Conservation (phyloP, 345 rosid species). For the Aquilaria malaccensis region DNA sequence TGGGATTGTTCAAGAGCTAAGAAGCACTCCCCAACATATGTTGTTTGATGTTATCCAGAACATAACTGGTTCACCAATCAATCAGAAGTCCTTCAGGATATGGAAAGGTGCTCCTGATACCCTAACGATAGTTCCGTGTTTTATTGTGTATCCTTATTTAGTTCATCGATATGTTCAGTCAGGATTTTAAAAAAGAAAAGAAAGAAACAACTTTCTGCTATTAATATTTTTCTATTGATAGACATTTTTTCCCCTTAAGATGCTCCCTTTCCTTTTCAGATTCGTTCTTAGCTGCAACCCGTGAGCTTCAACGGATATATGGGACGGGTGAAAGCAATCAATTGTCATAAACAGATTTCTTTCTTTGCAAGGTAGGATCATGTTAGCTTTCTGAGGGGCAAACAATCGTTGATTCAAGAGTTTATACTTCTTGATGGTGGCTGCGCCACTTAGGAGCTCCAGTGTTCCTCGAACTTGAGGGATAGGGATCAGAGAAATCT, state of each 20-base stretch:
- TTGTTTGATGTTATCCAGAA: conserved; percentile 46
- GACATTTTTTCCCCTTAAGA: not conserved
- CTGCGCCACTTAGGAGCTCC: conserved; percentile 7
- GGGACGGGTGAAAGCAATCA: conserved; percentile 39
- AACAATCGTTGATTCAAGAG: conserved; percentile 13
- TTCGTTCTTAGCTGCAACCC: conserved; percentile 49
- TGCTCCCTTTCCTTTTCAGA: conserved; percentile 19
- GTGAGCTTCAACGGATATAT: conserved; percentile 56
- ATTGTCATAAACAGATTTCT: conserved; percentile 20
- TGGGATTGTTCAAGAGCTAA: conserved; percentile 53
- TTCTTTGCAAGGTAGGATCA: conserved; percentile 26
- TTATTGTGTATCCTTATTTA: too few species aligned
- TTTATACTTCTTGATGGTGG: conserved; percentile 22
- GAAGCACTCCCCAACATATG: conserved; percentile 51
- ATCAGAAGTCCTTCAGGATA: conserved; percentile 44
- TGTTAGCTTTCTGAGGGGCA: conserved; percentile 30
- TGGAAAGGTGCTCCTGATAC: conserved; percentile 43
- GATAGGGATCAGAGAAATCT: conserved; percentile 13
- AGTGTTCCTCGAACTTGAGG: conserved; percentile 15
- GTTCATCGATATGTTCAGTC: too few species aligned
- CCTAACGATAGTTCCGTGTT: too few species aligned
- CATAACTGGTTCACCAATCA: conserved; percentile 49
- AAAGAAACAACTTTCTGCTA: too few species aligned
- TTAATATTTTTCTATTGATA: too few species aligned
- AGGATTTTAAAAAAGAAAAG: too few species aligned